Conservation (phyloP, 1,284 basidiomycete species). For the Boletus mariae region DNA sequence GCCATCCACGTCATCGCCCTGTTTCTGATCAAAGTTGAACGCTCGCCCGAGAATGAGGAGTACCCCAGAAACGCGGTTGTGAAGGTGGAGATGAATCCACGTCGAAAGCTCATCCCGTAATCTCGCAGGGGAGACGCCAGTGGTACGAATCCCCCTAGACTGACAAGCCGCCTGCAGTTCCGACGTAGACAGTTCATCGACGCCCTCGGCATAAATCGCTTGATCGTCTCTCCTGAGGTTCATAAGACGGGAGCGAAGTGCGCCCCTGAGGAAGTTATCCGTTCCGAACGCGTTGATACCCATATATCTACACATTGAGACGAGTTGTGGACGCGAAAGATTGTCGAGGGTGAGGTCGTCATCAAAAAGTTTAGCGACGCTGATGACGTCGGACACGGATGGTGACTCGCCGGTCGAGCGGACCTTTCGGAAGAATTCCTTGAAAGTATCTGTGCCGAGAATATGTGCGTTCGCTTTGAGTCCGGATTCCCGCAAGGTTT, state of each 20-base stretch:
- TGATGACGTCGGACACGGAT: constrained; percentile 84
- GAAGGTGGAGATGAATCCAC: constrained; percentile 93
- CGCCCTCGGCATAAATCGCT: constrained; percentile 85
- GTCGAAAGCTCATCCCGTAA: constrained; percentile 86
- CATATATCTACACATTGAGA: constrained; percentile 98
- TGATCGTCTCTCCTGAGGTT: constrained; percentile 91
- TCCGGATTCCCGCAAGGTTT: constrained; percentile 92
- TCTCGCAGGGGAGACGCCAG: constrained; percentile 78
- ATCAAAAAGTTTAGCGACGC: constrained; percentile 95
- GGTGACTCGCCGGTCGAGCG: constrained; percentile 94
- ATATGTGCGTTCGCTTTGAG: constrained; percentile 90
- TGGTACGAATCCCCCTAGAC: constrained; percentile 89
- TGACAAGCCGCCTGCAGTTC: constrained; percentile 94
- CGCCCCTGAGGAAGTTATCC: constrained; percentile 95
- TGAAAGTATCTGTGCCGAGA: constrained; percentile 92
- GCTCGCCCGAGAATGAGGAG: constrained; percentile 90
- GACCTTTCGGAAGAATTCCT: constrained; percentile 99
- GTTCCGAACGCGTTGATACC: constrained; percentile 98
- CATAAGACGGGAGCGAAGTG: constrained; percentile 83
- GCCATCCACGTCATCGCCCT: constrained; percentile 72
- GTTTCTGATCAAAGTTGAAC: constrained; percentile 87
- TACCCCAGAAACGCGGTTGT: constrained; percentile 88
- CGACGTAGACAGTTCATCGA: constrained; percentile 84
- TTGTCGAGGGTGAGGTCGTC: constrained; percentile 98
- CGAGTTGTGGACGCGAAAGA: constrained; percentile 93